Evolutionary conservation across 2,329 filamentous ascomycete genomes (phyloP), one percentile per base, ranked within the genome.

Genomic region (Thermoascus crustaceus): DNA sequence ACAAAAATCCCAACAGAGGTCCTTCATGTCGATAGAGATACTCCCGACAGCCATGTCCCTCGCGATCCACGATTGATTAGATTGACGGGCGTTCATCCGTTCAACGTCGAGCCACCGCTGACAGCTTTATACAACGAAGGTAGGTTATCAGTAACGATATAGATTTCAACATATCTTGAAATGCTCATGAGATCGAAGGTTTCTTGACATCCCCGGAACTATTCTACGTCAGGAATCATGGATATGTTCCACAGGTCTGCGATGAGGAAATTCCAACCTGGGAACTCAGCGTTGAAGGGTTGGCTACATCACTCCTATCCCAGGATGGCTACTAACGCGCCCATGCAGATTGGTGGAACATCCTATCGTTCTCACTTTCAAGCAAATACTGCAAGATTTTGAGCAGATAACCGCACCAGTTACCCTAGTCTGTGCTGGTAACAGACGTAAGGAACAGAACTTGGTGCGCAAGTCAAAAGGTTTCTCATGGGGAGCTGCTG

Each of bases 191-290:
- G 13, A 4, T 19, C 30, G 68, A 74, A 64, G 86, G 88, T 0
- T 94, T 94, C 54, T 66, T 95, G 23, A 95, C 87, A 1, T 85
- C 80, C 24, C 82, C 86, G 8, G 82, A 94, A 48, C 68, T 95
- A 1, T 91, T 94, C 62, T 95, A 93, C 57, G 88, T 95, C 6
- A 72, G 88, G 22, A 95, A 94, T 52, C 88, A 95, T 66, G 88
- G 88, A 9, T 67, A 78, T 0, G 87, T 94, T 5, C 88, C 87
- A 1, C 66, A 75, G 37, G 83, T 91, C 11, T 68, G 72, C 6
- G 84, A 93, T 44, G 67, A 75, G 16, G 77, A 84, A 3, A 77
- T 85, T 39, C 72, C 79, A 26, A 73, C 82, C 48, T 95, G 88
- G 88, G 76, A 85, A 37, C 82, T 94, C 39, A 78, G 76, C 1